phyloP scores from a whole-genome alignment of 768 basidiomycete genomes.

The Rhodotorula diobovata region DNA sequence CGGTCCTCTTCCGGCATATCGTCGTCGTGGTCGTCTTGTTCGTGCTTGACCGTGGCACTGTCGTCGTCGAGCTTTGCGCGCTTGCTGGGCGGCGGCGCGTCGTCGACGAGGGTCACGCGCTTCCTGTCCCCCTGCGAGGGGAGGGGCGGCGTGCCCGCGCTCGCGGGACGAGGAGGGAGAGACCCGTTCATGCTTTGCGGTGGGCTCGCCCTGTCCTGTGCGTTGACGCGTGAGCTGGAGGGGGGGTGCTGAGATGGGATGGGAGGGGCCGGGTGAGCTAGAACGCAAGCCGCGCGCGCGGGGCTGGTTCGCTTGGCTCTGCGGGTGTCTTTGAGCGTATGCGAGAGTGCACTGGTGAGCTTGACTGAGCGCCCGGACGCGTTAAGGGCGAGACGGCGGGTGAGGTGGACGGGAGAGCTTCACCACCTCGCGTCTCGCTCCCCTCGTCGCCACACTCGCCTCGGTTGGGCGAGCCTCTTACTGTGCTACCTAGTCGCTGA shows the following conservation, averaged over 20 bases:
- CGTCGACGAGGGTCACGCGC: slow-evolving; percentile 17
- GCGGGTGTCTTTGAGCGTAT: background rate
- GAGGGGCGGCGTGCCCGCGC: background rate
- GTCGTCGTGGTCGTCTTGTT: slow-evolving; percentile 15
- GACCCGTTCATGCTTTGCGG: background rate
- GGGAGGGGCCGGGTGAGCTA: background rate
- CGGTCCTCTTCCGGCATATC: slow-evolving; percentile 16
- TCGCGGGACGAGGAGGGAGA: background rate
- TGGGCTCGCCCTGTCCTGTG: background rate
- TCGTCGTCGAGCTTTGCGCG: background rate
- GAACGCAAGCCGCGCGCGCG: too few species aligned
- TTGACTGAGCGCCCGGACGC: background rate
- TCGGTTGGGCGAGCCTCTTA: too few species aligned
- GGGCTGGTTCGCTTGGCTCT: too few species aligned
- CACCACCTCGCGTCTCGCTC: too few species aligned
- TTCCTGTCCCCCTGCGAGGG: slow-evolving; percentile 2
- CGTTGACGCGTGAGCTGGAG: background rate
- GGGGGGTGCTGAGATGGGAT: background rate
- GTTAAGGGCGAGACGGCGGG: background rate
- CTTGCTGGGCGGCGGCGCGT: slow-evolving; percentile 15
- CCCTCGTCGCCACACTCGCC: too few species aligned
- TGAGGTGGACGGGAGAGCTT: too few species aligned
- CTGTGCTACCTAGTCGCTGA: too few species aligned
- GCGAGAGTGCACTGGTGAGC: background rate
- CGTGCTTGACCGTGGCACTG: background rate